These are phyloP conservation scores for Uronychia setigera DNA, from an alignment of 73 alveolate genomes.

Conservation along the genomic window DNA sequence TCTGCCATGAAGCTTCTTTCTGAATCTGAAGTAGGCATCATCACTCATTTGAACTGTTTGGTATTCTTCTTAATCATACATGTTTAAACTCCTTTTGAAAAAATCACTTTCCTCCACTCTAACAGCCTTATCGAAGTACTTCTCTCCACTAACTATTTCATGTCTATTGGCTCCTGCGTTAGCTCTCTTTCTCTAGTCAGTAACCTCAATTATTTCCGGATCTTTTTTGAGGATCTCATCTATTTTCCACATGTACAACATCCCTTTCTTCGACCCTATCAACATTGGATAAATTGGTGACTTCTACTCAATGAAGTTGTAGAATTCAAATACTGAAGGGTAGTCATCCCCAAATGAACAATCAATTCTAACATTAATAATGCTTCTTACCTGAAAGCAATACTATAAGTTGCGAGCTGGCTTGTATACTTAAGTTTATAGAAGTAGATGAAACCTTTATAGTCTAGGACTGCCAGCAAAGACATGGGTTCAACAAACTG, in stretches of 20 bases:
- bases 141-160: slow-evolving; percentile 29
- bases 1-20: slow-evolving; percentile 32
- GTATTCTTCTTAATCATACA: neutral
- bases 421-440: slow-evolving; percentile 22
- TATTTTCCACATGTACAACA: slow-evolving; percentile 14
- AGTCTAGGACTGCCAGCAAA: slow-evolving; percentile 22
- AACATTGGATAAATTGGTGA: neutral
- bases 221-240: neutral
- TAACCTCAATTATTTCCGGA: neutral
- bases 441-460: slow-evolving; percentile 20
- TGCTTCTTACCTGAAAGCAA: slow-evolving; percentile 6
- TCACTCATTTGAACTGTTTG: slow-evolving; percentile 2
- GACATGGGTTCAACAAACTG: slow-evolving; percentile 41
- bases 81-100: neutral
- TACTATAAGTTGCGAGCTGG: slow-evolving; percentile 3
- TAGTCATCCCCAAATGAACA: neutral
- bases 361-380: slow-evolving; percentile 11
- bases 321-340: slow-evolving; percentile 8
- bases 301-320: neutral
- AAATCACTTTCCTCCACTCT: slow-evolving; percentile 22
- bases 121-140: slow-evolving; percentile 17
- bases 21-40: neutral
- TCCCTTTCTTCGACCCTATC: slow-evolving; percentile 30
- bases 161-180: slow-evolving; percentile 34
- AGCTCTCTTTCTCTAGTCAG: slow-evolving; percentile 9